Evolutionary conservation across 1,284 basidiomycete genomes (phyloP).

Genomic region (Tilletia indica): DNA sequence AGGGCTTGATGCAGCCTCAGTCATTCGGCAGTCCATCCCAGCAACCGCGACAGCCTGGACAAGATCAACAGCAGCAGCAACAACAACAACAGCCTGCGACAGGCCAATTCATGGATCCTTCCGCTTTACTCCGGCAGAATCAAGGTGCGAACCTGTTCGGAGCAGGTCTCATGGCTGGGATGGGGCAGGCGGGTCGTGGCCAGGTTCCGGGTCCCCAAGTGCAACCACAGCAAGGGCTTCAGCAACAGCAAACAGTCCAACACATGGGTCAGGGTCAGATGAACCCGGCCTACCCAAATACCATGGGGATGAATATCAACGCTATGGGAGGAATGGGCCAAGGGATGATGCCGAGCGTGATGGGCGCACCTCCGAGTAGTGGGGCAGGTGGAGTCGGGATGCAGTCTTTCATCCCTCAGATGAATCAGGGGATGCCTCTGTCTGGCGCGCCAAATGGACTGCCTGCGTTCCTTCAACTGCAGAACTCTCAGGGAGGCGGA

Average conservation of each 20-base stretch:
- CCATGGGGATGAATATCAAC: neutral
- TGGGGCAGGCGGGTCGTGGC: constrained; percentile 25
- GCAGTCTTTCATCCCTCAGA: neutral
- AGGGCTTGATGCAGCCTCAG: neutral
- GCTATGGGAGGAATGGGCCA: neutral
- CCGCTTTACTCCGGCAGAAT: neutral
- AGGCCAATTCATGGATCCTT: constrained; percentile 15
- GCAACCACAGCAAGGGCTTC: constrained; percentile 3
- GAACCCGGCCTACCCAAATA: neutral
- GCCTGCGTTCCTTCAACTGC: neutral
- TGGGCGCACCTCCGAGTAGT: neutral
- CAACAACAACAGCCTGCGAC: constrained; percentile 23
- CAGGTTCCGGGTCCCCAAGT: neutral
- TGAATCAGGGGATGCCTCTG: neutral
- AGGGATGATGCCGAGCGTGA: neutral
- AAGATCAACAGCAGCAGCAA: constrained; percentile 22
- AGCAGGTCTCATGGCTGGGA: neutral
- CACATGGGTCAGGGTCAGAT: neutral
- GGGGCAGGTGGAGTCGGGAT: neutral
- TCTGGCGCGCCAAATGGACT: neutral
- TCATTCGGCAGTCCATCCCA: neutral
- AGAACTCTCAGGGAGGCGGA: neutral
- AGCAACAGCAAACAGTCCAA: neutral
- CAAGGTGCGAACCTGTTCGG: neutral
- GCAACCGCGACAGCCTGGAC: constrained; percentile 22